Evolutionary conservation across 169 alveolate genomes (phyloP).

Genomic region (Blepharisma undulans): DNA sequence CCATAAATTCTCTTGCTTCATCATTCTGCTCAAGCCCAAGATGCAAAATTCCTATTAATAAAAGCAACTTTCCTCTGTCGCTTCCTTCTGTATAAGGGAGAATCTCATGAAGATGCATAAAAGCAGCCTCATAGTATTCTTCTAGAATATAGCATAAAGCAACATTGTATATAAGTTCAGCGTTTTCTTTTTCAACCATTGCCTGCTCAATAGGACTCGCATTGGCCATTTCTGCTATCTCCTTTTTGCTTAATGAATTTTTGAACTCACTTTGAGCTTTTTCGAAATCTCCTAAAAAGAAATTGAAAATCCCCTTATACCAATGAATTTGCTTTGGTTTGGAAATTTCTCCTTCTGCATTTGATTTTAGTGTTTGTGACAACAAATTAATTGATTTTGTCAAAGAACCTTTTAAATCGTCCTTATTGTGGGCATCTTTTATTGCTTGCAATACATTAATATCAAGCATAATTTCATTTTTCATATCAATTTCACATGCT

Average conservation of each 20-base stretch:
- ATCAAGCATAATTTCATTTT: constrained; percentile 39
- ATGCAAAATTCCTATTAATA: background rate
- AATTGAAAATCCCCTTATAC: constrained; percentile 4
- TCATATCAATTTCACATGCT: constrained; percentile 54
- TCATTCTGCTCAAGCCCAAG: background rate
- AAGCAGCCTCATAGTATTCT: constrained; percentile 35
- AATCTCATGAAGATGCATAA: constrained; percentile 2
- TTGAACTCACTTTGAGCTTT: constrained; percentile 31
- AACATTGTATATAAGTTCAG: constrained; percentile 1
- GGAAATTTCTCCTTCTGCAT: constrained; percentile 10
- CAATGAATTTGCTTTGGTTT: background rate
- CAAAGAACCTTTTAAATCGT: background rate
- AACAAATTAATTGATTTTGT: background rate
- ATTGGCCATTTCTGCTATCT: background rate
- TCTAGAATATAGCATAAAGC: constrained; percentile 13
- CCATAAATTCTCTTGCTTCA: constrained; percentile 9
- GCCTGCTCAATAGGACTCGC: background rate
- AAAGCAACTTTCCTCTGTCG: constrained; percentile 31
- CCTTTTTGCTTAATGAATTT: background rate
- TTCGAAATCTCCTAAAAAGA: constrained; percentile 24
- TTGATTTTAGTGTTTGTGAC: background rate
- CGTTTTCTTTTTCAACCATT: background rate
- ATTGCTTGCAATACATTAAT: background rate
- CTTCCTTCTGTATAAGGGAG: background rate
- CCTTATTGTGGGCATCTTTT: background rate